A percentile compares a stretch with the other conserved stretches of the same genome.
These are phyloP conservation scores for Jatropha podagrica DNA, from an alignment of 441 rosid genomes.

Conservation along the genomic window DNA sequence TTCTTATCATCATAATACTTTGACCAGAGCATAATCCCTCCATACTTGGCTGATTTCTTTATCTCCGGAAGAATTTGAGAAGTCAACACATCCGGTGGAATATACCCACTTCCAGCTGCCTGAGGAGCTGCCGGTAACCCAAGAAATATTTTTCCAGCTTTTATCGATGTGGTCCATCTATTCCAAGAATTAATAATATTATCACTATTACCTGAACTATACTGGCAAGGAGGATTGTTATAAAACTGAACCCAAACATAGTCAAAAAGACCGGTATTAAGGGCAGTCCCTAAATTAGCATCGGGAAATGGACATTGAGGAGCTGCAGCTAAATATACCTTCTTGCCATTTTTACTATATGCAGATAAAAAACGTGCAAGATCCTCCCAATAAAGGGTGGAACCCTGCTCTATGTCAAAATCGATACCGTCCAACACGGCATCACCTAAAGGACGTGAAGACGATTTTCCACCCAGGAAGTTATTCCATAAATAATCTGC, in stretches of 20 bases:
- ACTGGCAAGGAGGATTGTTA: slow-evolving; percentile 51
- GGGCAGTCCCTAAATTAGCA: slow-evolving; percentile 37
- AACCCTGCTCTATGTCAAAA: slow-evolving; percentile 46
- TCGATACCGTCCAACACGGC: slow-evolving; percentile 41
- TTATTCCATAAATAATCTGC: slow-evolving; percentile 41
- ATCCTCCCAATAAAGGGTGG: slow-evolving; percentile 31
- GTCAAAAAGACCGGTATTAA: slow-evolving; percentile 47
- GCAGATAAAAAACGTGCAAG: slow-evolving; percentile 33
- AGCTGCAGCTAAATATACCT: slow-evolving; percentile 40
- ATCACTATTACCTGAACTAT: slow-evolving; percentile 23
- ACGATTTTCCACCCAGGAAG: slow-evolving; percentile 42
- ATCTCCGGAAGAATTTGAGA: slow-evolving; percentile 58
- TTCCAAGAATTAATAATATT: slow-evolving; percentile 38
- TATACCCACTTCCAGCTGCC: slow-evolving; percentile 65
- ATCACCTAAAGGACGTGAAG: slow-evolving; percentile 38
- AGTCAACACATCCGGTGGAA: slow-evolving; percentile 48
- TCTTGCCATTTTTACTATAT: slow-evolving; percentile 29
- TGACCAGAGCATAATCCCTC: slow-evolving; percentile 68
- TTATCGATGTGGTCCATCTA: slow-evolving; percentile 38
- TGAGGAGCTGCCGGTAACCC: slow-evolving; percentile 69
- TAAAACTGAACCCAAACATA: slow-evolving; percentile 54
- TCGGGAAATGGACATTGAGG: slow-evolving; percentile 52
- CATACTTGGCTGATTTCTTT: slow-evolving; percentile 48
- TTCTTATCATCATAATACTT: slow-evolving; percentile 42
- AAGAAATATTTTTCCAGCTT: slow-evolving; percentile 40